phyloP scores from a whole-genome alignment of 192 early-diverging fungal species.

The Coemansia sp. region DNA sequence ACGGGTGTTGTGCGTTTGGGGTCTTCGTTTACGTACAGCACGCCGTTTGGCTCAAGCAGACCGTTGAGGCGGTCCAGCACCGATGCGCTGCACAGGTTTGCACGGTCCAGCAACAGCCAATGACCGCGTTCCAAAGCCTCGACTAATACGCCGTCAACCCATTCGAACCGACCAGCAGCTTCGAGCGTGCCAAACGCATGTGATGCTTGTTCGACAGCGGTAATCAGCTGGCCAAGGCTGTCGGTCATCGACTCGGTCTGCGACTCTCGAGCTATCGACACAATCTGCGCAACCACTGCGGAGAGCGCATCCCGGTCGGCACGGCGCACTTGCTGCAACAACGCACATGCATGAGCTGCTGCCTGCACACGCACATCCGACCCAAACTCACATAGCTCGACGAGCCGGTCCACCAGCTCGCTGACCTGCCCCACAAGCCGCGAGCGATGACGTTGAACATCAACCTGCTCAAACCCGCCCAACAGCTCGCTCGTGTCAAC shows the following conservation, averaged over 20 bases:
- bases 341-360: constrained; percentile 3
- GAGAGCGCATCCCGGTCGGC: background rate
- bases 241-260: background rate
- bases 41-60: constrained; percentile 85
- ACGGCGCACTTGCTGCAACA: constrained; percentile 1
- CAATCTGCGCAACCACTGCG: constrained; percentile 2
- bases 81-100: constrained; percentile 91
- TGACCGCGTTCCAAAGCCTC: constrained; percentile 84
- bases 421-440: constrained; percentile 9
- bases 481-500: constrained; percentile 94
- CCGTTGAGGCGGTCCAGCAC: constrained; percentile 95
- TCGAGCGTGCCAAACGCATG: constrained; percentile 23
- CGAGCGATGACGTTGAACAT: constrained; percentile 68
- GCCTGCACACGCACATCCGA: background rate
- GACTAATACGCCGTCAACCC: constrained; percentile 94
- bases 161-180: constrained; percentile 87
- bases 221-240: background rate
- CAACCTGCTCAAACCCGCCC: constrained; percentile 97
- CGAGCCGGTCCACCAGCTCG: constrained; percentile 2
- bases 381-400: constrained; percentile 12
- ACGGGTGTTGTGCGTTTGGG: constrained; percentile 63
- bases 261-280: background rate
- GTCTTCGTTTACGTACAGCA: constrained; percentile 87
- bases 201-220: background rate
- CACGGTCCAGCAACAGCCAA: constrained; percentile 95